Evolutionary conservation across 2,329 filamentous ascomycete genomes (phyloP), one percentile per base, ranked within the genome.

Genomic region (Paecilomyces sp.): DNA sequence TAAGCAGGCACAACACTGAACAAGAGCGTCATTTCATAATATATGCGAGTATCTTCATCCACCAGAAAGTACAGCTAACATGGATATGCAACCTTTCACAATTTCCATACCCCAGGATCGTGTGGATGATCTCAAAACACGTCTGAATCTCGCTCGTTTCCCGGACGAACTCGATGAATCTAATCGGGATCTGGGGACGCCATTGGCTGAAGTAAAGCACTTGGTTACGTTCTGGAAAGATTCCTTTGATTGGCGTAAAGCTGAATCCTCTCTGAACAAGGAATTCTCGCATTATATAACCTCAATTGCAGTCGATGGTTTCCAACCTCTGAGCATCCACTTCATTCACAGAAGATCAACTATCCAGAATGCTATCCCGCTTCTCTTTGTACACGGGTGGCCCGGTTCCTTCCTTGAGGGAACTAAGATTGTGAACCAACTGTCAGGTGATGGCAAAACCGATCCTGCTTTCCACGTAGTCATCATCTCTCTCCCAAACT

Each of bases 321-420:
- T 87, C 64, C 85, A 79, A 1, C 74, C 79, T 0, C 68, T 89
- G 55, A 77, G 85, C 34, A 76, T 90, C 3, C 88, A 90, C 72
- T 88, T 87, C 68, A 70, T 90, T 1, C 84, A 88, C 67, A 78
- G 87, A 64, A 77, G 72, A 57, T 85, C 82, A 64, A 67, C 72
- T 1, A 76, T 76, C 4, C 31, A 57, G 5, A 50, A 30, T 22
- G 85, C 85, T 1, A 83, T 90, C 51, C 87, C 88, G 0, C 68
- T 90, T 31, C 70, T 90, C 0, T 89, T 90, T 68, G 78, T 80
- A n/a, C 87, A 90, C 68, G 86, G 87, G 13, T 89, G 85, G 87
- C 88, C 88, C 0, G 88, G 87, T 0, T 86, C 82, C 63, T 89
- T 88, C 67, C 67, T 87, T 56, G 87, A 90, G 72, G 85, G 85